Conservation (phyloP, 129 eudicot genomes). For the Flaveria bidentis region DNA sequence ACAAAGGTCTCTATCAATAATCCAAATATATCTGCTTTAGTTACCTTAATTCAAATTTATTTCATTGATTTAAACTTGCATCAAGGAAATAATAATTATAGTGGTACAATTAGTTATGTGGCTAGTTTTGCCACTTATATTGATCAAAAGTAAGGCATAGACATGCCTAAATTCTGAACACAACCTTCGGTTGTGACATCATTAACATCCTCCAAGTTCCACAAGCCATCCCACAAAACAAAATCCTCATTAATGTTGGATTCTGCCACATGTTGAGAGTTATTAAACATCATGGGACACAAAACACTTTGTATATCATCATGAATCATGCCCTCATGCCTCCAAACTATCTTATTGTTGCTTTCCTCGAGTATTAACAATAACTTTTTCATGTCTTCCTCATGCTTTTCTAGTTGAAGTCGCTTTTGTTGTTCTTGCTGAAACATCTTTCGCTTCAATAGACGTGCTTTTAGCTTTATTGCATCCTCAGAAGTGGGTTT, state of each 20-base stretch:
- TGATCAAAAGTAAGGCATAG: slow-evolving; percentile 37
- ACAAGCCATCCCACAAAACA: slow-evolving; percentile 63
- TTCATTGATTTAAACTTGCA: slow-evolving; percentile 24
- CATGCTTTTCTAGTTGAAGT: slow-evolving; percentile 39
- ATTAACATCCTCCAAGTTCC: slow-evolving; percentile 61
- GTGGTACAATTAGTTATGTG: slow-evolving; percentile 25
- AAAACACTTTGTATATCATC: slow-evolving; percentile 38
- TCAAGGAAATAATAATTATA: slow-evolving; percentile 12
- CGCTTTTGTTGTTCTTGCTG: slow-evolving; percentile 60
- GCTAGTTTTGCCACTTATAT: slow-evolving; percentile 32
- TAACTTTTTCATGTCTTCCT: slow-evolving; percentile 51
- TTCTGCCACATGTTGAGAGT: slow-evolving; percentile 27
- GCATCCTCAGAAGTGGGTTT: slow-evolving; percentile 32
- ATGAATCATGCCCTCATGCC: slow-evolving; percentile 24
- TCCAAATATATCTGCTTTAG: background rate
- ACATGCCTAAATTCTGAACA: slow-evolving; percentile 29
- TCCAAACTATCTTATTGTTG: slow-evolving; percentile 44
- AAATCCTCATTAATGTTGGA: slow-evolving; percentile 46
- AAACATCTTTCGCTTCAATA: slow-evolving; percentile 60
- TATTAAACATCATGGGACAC: slow-evolving; percentile 42
- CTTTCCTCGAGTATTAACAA: slow-evolving; percentile 47
- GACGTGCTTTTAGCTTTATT: slow-evolving; percentile 53
- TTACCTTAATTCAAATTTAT: slow-evolving; percentile 22
- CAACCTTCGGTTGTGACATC: slow-evolving; percentile 43
- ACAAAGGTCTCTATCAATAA: slow-evolving; percentile 1